Evolutionary conservation across 1,284 basidiomycete species (phyloP).

Genomic region (Ustilago crameri): DNA sequence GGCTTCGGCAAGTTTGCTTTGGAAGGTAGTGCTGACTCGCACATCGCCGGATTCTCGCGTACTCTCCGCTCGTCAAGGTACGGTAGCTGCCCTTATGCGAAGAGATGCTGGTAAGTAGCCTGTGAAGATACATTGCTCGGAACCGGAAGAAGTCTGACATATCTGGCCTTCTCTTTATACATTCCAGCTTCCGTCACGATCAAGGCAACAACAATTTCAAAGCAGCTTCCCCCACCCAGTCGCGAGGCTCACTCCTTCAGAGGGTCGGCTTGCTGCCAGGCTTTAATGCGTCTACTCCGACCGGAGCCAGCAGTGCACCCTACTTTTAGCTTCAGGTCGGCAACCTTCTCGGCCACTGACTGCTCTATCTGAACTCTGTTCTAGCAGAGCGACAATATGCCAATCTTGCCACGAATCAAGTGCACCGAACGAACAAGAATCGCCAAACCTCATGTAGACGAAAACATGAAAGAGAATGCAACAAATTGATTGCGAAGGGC

Average conservation of each 20-base stretch:
- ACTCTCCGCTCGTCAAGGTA: conserved; percentile 71
- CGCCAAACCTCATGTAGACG: not conserved
- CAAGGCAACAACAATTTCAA: not conserved
- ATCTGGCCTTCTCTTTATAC: not conserved
- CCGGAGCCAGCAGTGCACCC: too few species aligned
- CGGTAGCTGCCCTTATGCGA: conserved; percentile 87
- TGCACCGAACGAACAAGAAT: not conserved
- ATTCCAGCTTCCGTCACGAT: conserved; percentile 39
- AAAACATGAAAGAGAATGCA: not conserved
- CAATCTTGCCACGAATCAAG: not conserved
- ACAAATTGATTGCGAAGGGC: not conserved
- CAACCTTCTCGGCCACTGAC: too few species aligned
- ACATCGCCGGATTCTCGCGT: too few species aligned
- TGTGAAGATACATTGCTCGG: too few species aligned
- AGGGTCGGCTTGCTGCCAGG: conserved; percentile 24
- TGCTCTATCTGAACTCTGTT: too few species aligned
- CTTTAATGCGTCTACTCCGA: not conserved
- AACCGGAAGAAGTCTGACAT: too few species aligned
- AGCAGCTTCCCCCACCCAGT: conserved; percentile 1
- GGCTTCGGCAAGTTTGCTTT: too few species aligned
- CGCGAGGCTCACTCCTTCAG: conserved; percentile 29
- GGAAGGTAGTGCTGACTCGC: too few species aligned
- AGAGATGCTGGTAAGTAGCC: conserved; percentile 71
- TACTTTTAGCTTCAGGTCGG: too few species aligned
- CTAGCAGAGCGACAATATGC: not conserved